Evolutionary conservation across 208 protist genomes (phyloP).

Genomic region (Angomonas deanei): DNA sequence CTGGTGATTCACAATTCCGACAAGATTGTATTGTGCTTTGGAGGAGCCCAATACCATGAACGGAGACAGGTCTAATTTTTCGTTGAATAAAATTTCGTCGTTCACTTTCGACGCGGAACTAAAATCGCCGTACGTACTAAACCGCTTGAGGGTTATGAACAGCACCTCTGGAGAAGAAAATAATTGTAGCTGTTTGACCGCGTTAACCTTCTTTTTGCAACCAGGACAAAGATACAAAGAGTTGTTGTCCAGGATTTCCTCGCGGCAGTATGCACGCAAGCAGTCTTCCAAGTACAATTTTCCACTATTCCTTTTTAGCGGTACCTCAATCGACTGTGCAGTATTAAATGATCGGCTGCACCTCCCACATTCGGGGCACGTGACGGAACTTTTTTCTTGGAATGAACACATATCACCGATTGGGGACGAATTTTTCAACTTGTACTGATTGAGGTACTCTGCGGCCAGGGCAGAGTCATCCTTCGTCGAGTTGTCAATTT

Average conservation of each 20-base stretch:
- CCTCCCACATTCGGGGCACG: slow-evolving; percentile 59
- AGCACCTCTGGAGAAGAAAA: slow-evolving; percentile 69
- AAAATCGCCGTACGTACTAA: slow-evolving; percentile 66
- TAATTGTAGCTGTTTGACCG: slow-evolving; percentile 70
- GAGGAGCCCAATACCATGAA: slow-evolving; percentile 49
- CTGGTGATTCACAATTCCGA: slow-evolving; percentile 86
- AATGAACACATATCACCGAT: slow-evolving; percentile 86
- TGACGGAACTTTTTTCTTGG: slow-evolving; percentile 68
- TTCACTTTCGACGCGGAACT: slow-evolving; percentile 66
- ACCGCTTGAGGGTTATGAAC: slow-evolving; percentile 86
- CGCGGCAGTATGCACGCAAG: slow-evolving; percentile 56
- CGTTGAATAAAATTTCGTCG: slow-evolving; percentile 55
- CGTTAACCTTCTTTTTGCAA: slow-evolving; percentile 64
- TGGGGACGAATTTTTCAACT: slow-evolving; percentile 86
- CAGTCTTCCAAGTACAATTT: slow-evolving; percentile 68
- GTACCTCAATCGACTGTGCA: slow-evolving; percentile 64
- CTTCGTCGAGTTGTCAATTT: slow-evolving; percentile 71
- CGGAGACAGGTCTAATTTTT: slow-evolving; percentile 51
- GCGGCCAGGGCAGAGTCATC: slow-evolving; percentile 71
- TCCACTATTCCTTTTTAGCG: slow-evolving; percentile 30
- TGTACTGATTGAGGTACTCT: slow-evolving; percentile 75
- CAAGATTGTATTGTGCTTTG: slow-evolving; percentile 65
- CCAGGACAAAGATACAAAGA: slow-evolving; percentile 63
- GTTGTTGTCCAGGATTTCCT: slow-evolving; percentile 63
- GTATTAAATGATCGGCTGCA: slow-evolving; percentile 54